Conservation (phyloP, 306 rosid genomes). For the Lablab purpureus region DNA sequence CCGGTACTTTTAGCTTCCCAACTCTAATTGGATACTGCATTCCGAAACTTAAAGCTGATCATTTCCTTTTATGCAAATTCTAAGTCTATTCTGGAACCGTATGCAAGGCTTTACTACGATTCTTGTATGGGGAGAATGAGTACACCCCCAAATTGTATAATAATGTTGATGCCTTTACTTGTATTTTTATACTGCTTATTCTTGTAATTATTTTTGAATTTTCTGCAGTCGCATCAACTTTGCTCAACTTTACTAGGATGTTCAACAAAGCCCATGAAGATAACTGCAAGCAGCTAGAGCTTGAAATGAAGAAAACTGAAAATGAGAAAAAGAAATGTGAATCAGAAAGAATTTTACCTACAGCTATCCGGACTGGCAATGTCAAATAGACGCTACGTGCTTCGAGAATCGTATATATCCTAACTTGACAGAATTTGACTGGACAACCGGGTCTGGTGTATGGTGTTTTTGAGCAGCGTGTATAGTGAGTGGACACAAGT, state of each 20-base stretch:
- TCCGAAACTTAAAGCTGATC: neutral
- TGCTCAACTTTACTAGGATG: slow-evolving; percentile 80
- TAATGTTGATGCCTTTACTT: neutral
- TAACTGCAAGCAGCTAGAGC: slow-evolving; percentile 78
- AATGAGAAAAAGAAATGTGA: slow-evolving; percentile 63
- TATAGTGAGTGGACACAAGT: slow-evolving; percentile 21
- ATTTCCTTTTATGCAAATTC: slow-evolving; percentile 11
- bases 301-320: slow-evolving; percentile 76
- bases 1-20: slow-evolving; percentile 7
- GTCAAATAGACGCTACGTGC: slow-evolving; percentile 49
- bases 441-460: slow-evolving; percentile 39
- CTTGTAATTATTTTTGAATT: slow-evolving; percentile 30
- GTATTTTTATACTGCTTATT: slow-evolving; percentile 7
- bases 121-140: slow-evolving; percentile 20
- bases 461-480: slow-evolving; percentile 42
- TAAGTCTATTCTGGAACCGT: slow-evolving; percentile 23
- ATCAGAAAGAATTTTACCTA: slow-evolving; percentile 54
- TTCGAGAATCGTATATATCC: slow-evolving; percentile 40
- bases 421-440: slow-evolving; percentile 36
- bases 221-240: slow-evolving; percentile 76
- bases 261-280: slow-evolving; percentile 81
- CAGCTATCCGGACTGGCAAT: slow-evolving; percentile 61
- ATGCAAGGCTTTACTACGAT: neutral
- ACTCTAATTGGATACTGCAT: slow-evolving; percentile 8
- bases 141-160: slow-evolving; percentile 13